Evolutionary conservation across 345 rosid species (phyloP), one percentile per base, ranked within the genome.

Genomic region (Conringia planisiliqua): DNA sequence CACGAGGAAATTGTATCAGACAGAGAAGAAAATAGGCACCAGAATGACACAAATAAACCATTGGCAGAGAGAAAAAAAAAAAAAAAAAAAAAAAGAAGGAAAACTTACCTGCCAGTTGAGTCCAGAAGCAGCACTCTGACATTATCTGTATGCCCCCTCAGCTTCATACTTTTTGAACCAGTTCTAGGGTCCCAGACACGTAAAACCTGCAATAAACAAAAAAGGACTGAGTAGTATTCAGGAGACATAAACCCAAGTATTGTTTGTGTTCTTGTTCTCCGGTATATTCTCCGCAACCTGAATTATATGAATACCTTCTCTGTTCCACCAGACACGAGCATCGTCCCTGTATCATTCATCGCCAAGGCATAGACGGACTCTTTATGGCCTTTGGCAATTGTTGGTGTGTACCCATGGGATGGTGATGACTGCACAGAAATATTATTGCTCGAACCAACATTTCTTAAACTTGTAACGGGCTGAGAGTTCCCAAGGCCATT

Each of bases 111-210:
- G 86, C 99, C 98, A 76, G 93, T 86, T 50, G 98, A 71, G 82
- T 96, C 99, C 77, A 96, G 74, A 76, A 96, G 98, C 71, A 96
- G 73, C 52, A 96, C 93, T 78, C 98, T 84, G 70, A 96, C 87
- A 69, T 96, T 96, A 82, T 96, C 99, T 6, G 91, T 89, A 74
- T 96, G 99, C 80, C 99, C 98, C 82, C 89, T 88, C 70, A 96
- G 79, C 84, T 96, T 96, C 98, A 92, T 90, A 73, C 88, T 88
- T 84, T 96, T 96, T 40, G 91, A 87, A 78, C 98, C 98, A 80
- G 89, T 87, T 75, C 99, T 87, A 47, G 99, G 96, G 79, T 96
- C 99, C 99, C 99, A 96, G 77, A 92, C 97, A 40, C 99, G 98
- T 78, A 96, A 90, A 72, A 92, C 98, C 99, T 96, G 65, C 39